These are phyloP conservation scores for Fusarium sp. DNA, from an alignment of 2,329 filamentous ascomycete genomes.

Conservation along the genomic window DNA sequence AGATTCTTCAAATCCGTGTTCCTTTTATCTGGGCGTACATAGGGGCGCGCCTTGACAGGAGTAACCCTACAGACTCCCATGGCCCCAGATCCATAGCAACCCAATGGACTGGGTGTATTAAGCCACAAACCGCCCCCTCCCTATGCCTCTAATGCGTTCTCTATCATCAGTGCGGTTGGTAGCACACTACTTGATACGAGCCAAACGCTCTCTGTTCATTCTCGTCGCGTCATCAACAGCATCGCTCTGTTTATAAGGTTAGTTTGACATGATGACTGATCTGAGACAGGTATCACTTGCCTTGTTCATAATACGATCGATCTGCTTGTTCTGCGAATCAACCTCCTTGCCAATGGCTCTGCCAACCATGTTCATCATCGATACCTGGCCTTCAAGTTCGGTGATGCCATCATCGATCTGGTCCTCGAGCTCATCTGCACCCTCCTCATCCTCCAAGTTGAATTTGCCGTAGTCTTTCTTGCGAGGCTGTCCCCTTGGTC, in stretches of 20 bases:
- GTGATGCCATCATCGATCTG: conserved; percentile 73
- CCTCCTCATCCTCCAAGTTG: conserved; percentile 81
- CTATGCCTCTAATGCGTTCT: conserved; percentile 5
- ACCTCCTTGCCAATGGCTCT: conserved; percentile 83
- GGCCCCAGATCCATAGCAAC: background rate
- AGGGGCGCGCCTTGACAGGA: conserved; percentile 14
- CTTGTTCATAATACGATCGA: conserved; percentile 85
- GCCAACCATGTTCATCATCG: conserved; percentile 81
- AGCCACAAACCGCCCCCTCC: conserved; percentile 12
- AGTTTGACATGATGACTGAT: conserved; percentile 38
- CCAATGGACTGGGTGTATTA: conserved; percentile 23
- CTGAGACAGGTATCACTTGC: conserved; percentile 59
- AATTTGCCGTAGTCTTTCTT: conserved; percentile 73
- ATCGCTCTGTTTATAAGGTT: conserved; percentile 75
- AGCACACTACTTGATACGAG: conserved; percentile 67
- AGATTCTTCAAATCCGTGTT: background rate
- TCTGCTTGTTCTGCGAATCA: conserved; percentile 80
- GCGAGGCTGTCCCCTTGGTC: conserved; percentile 50
- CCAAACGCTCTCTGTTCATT: conserved; percentile 81
- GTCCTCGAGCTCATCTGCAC: conserved; percentile 61
- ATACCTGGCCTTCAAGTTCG: conserved; percentile 80
- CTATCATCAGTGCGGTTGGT: conserved; percentile 15
- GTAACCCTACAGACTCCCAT: conserved; percentile 3
- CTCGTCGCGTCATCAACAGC: conserved; percentile 85
- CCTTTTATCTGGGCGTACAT: conserved; percentile 8